Evolutionary conservation across 352 stramenopile species (phyloP), one percentile per base, ranked within the genome.

Genomic region (Phytophthora fragariae): DNA sequence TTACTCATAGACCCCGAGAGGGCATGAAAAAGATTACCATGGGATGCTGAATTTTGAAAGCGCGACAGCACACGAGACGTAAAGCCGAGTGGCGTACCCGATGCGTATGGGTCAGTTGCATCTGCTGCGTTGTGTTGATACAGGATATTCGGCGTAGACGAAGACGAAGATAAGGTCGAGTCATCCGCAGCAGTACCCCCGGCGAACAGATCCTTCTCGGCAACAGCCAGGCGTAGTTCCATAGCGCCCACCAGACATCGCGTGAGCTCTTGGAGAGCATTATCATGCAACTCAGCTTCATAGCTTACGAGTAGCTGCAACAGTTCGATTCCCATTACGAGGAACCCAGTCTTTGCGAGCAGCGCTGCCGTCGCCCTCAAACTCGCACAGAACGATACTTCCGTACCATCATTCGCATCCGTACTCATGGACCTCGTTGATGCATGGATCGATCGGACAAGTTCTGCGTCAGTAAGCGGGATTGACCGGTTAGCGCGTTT

Each of bases 31-130:
- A 94, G 62, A 64, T 81, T 88, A 5, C 76, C 80, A 14, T 90
- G 79, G 0, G 86, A 88, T 9, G 68, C 52, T 39, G 72, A 80
- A 12, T 76, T 83, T 19, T 93, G 84, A 15, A 95, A 85, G 19
- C 84, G 83, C n/a, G 86, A 95, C 17, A 94, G 62, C 24, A 95
- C 80, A 17, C 88, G 82, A n/a, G 86, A 92, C 2, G 86, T 92
- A 62, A 95, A 94, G 6, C 81, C 68, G 37, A 80, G 59, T 7
- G 70, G 44, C 35, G 70, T 66, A 4, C 62, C 67, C 14, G 76
- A 64, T 19, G 56, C 50, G 21, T 78, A 82, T 17, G 53, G 29
- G 9, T 67, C 52, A 35, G 53, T 12, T 19, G 29, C n/a, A 31
- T 61, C 49, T 39, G 65, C 21, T 24, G 68, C 56, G 10, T 69